Evolutionary conservation across 441 rosid genomes (phyloP).

Genomic region (Gossypium davidsonii): DNA sequence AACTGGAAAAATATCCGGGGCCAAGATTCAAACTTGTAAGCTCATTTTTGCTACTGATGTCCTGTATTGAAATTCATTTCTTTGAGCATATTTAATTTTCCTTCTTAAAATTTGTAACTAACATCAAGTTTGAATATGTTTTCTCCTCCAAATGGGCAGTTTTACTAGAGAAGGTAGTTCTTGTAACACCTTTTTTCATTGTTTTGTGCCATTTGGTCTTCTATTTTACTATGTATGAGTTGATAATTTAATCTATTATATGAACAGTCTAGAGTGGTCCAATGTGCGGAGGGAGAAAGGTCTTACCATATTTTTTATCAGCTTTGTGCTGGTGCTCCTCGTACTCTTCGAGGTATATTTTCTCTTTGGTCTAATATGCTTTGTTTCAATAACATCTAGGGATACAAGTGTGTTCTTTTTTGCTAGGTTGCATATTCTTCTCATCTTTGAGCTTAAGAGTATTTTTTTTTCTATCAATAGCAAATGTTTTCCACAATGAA

Average conservation of each 20-base stretch:
- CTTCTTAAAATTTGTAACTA: constrained; percentile 22
- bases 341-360: constrained; percentile 61
- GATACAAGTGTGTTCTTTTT: not conserved
- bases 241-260: constrained; percentile 20
- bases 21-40: constrained; percentile 97
- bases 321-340: constrained; percentile 93
- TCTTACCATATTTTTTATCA: constrained; percentile 98
- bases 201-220: constrained; percentile 13
- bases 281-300: constrained; percentile 90
- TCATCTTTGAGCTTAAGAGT: not conserved
- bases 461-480: not conserved
- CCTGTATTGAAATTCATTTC: constrained; percentile 6
- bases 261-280: constrained; percentile 96
- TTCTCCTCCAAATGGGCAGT: constrained; percentile 48
- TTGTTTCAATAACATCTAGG: not conserved
- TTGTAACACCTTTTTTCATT: constrained; percentile 17
- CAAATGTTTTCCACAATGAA: not conserved
- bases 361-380: constrained; percentile 7
- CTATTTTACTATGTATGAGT: not conserved
- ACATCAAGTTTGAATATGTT: constrained; percentile 26
- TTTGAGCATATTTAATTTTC: constrained; percentile 9
- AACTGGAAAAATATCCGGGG: constrained; percentile 94
- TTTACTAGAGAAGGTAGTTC: constrained; percentile 90
- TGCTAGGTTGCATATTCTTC: not conserved
- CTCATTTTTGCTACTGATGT: constrained; percentile 12